Base-by-base conservation (phyloP, 2,329 filamentous ascomycete genomes). In the Didymella glomerata region DNA sequence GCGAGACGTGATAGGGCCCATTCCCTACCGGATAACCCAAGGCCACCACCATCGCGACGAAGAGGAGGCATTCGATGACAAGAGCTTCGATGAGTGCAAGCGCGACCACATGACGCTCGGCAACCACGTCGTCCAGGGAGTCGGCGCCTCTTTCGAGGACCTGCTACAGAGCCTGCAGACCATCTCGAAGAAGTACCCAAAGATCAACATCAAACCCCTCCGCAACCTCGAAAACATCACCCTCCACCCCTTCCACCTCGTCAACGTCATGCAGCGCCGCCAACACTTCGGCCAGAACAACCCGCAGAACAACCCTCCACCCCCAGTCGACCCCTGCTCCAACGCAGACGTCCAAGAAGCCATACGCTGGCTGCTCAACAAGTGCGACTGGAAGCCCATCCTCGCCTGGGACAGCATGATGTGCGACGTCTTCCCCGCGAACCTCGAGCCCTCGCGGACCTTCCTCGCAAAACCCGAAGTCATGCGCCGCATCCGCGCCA, bases 371-470 rank as follows among this genome's bases (percentile, higher is more conserved):
- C 55, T 77, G 22, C 65, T 68, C 3, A 57, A 68, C 24, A 70
- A 71, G 45, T 76, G 73, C 53, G 62, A 66, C 40, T 77, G 73
- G 73, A 74, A 67, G 47, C 74, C 75, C 0, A 68, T 74, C 11
- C 62, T 77, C 1, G 64, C 68, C 9, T 77, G 74, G 75, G 73
- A 75, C 18, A 65, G 42, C 28, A 69, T 77, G 71, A 75, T 76
- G 73, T 76, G 71, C 51, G 75, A 77, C 44, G 74, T 73, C 2
- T 77, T 76, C 32, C 75, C 75, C 6, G 70, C 67, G 1, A 77
- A 77, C 48, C 65, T 76, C 16, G 72, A 74, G 48, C 65, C 68
- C 10, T 68, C 48, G 34, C 63, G 68, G 34, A 66, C 65, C 1
- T 67, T 74, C 41, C 66, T 74, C 5, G 69, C 72, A 3, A 77